These are phyloP conservation scores for Conticribra guillardii DNA, from an alignment of 108 stramenopile genomes.

Conservation along the genomic window DNA sequence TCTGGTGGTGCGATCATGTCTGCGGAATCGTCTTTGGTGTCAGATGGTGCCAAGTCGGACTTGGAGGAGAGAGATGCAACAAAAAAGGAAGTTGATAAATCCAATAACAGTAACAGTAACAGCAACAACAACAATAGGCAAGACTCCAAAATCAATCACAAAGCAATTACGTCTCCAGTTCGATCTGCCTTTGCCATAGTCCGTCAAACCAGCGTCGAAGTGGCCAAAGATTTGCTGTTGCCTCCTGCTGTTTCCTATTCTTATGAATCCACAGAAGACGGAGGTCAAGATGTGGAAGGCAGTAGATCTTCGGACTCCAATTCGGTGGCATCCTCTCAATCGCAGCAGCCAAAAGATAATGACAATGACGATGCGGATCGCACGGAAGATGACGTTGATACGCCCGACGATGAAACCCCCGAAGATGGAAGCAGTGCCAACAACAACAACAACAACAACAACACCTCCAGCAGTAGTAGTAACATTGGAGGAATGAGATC, in stretches of 20 bases:
- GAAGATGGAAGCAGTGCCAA: neutral
- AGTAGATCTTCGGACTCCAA: neutral
- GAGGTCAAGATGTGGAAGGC: neutral
- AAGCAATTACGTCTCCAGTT: conserved; percentile 4
- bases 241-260: conserved; percentile 9
- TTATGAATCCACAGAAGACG: conserved; percentile 1
- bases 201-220: conserved; percentile 10
- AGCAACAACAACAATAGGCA: neutral
- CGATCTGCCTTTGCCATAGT: conserved; percentile 12
- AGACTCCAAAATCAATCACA: neutral
- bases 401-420: too few species aligned
- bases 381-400: too few species aligned
- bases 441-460: neutral
- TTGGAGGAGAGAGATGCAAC: neutral
- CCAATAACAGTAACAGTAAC: neutral
- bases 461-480: neutral
- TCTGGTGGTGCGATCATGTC: too few species aligned
- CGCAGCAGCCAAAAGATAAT: too few species aligned
- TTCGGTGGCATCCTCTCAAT: neutral
- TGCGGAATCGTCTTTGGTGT: neutral
- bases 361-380: neutral
- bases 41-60: neutral
- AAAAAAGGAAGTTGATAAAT: neutral
- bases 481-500: conserved; percentile 7
- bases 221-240: conserved; percentile 21